These are phyloP conservation scores for Leishmania lainsoni DNA, from an alignment of 208 protist species.

Conservation along the genomic window DNA sequence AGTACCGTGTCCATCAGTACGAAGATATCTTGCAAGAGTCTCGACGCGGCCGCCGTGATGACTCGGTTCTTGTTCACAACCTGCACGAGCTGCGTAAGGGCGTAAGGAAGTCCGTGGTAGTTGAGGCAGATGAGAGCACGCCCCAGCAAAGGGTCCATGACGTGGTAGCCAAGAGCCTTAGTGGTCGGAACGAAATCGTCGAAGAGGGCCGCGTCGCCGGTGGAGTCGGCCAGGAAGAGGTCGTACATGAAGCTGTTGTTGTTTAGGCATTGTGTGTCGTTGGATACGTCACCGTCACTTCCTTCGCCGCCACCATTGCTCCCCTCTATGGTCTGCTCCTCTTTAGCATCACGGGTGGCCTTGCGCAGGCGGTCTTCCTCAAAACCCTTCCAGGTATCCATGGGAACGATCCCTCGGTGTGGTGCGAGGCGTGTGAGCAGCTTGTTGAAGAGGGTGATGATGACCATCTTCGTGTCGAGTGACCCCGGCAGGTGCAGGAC, in stretches of 20 bases:
- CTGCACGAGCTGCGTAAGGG: slow-evolving; percentile 72
- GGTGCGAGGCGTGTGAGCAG: slow-evolving; percentile 74
- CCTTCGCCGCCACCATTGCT: not conserved
- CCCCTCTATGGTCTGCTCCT: slow-evolving; percentile 19
- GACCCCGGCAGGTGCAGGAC: slow-evolving; percentile 83
- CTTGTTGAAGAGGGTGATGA: slow-evolving; percentile 86
- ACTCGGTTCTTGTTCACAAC: slow-evolving; percentile 45
- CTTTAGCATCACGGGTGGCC: slow-evolving; percentile 26
- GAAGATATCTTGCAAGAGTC: slow-evolving; percentile 82
- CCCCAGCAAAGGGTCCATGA: slow-evolving; percentile 79
- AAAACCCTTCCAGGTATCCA: slow-evolving; percentile 70
- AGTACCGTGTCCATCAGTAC: slow-evolving; percentile 90
- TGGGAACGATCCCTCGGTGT: slow-evolving; percentile 66
- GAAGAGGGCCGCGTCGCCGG: slow-evolving; percentile 28
- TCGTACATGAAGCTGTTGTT: slow-evolving; percentile 31
- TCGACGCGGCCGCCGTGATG: slow-evolving; percentile 56
- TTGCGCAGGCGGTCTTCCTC: slow-evolving; percentile 63
- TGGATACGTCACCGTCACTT: not conserved
- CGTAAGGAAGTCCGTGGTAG: slow-evolving; percentile 85
- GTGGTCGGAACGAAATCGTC: slow-evolving; percentile 76
- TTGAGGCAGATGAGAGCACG: slow-evolving; percentile 70
- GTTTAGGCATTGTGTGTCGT: slow-evolving; percentile 13
- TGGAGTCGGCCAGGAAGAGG: slow-evolving; percentile 20
- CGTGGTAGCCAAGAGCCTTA: slow-evolving; percentile 87
- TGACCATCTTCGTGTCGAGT: slow-evolving; percentile 85